Percentiles rank a stretch among this genome's conserved stretches.
phyloP scores from a whole-genome alignment of 2,329 filamentous ascomycete genomes.

The Fusarium secorum region DNA sequence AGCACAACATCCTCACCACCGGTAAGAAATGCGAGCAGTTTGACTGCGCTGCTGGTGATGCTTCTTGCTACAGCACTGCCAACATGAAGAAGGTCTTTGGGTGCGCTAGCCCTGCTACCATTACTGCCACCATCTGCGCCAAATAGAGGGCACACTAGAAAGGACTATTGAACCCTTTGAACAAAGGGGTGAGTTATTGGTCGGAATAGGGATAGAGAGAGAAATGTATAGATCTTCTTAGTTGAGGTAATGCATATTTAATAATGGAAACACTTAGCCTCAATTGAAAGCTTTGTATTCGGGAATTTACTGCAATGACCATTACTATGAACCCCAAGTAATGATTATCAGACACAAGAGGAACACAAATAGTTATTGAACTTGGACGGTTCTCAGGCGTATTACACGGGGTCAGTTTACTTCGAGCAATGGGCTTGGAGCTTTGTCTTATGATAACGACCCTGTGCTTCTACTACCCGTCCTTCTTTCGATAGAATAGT shows the following conservation, averaged over 20 bases:
- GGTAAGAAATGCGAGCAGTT: conserved; percentile 50
- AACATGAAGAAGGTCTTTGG: conserved; percentile 50
- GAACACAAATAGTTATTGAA: rapidly evolving
- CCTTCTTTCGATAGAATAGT: too few relatives aligned
- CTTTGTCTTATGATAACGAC: rapidly evolving
- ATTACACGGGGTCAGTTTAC: rapidly evolving
- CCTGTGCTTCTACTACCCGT: too few relatives aligned
- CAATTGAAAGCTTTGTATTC: rapidly evolving
- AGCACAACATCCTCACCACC: conserved; percentile 49
- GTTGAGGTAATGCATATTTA: neutral
- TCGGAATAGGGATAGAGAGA: rapidly evolving
- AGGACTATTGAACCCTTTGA: neutral
- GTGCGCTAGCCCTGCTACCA: conserved; percentile 51
- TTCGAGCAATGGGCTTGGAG: too few relatives aligned
- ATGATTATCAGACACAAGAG: rapidly evolving
- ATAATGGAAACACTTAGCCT: too few relatives aligned
- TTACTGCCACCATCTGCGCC: conserved; percentile 45
- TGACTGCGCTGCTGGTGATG: conserved; percentile 50
- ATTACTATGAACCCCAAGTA: rapidly evolving
- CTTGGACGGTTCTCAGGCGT: rapidly evolving
- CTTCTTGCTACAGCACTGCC: conserved; percentile 52
- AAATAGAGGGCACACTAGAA: conserved; percentile 7
- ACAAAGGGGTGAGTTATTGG: rapidly evolving
- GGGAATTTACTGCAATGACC: rapidly evolving
- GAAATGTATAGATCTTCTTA: neutral